phyloP scores from a whole-genome alignment of 1,139 yeast species.

The Blastobotrys proliferans region DNA sequence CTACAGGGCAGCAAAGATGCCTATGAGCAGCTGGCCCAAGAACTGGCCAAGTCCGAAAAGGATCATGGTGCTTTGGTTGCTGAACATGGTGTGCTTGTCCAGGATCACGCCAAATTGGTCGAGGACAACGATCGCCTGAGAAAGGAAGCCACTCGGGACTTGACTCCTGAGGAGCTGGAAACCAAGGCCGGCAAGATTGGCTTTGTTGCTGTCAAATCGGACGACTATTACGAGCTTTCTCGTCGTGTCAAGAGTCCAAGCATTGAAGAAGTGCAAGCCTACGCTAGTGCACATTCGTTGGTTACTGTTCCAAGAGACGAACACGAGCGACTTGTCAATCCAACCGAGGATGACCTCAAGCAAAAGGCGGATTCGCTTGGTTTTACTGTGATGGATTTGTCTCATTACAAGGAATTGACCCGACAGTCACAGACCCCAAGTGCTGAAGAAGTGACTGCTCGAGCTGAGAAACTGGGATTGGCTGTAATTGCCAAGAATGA shows the following conservation, averaged over 20 bases:
- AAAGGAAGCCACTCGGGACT: conserved; percentile 18
- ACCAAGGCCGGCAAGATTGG: conserved; percentile 36
- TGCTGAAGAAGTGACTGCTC: conserved; percentile 24
- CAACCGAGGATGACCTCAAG: conserved; percentile 19
- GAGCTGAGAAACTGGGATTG: conserved; percentile 25
- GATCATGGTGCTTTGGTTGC: background rate
- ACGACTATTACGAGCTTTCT: conserved; percentile 14
- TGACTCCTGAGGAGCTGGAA: conserved; percentile 32
- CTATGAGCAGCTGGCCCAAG: conserved; percentile 11
- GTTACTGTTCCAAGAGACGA: conserved; percentile 18
- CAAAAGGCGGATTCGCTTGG: conserved; percentile 22
- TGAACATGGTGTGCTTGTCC: background rate
- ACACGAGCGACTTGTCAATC: conserved; percentile 17
- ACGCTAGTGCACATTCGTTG: conserved; percentile 19
- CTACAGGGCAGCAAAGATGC: background rate
- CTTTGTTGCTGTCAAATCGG: conserved; percentile 25
- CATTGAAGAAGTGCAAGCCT: conserved; percentile 18
- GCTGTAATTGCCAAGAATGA: conserved; percentile 23
- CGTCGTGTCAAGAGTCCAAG: conserved; percentile 14
- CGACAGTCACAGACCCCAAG: conserved; percentile 28
- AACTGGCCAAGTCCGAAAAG: conserved; percentile 9
- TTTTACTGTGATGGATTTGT: conserved; percentile 24
- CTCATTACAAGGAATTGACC: conserved; percentile 20
- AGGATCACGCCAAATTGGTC: conserved; percentile 9
- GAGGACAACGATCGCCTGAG: conserved; percentile 4